phyloP scores from a whole-genome alignment of 345 rosid genomes.

The Eutrema japonicum region DNA sequence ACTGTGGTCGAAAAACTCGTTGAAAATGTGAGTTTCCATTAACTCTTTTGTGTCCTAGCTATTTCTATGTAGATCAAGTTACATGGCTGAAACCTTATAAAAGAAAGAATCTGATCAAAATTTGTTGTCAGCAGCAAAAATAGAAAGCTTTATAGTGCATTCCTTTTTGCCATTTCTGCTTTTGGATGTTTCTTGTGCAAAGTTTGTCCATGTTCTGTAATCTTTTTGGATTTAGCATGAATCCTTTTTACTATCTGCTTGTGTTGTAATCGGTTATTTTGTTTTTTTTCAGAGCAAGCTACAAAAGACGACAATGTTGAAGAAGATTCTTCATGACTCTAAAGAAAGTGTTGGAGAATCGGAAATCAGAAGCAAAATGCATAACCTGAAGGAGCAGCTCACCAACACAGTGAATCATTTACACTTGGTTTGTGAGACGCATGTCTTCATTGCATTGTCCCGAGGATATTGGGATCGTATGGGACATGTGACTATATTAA shows the following conservation, averaged over 20 bases:
- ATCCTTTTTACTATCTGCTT: neutral
- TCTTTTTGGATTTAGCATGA: constrained; percentile 8
- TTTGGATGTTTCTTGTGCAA: no score
- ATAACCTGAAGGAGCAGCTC: constrained; percentile 82
- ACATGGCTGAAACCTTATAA: no score
- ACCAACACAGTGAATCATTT: constrained; percentile 77
- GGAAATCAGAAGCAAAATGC: constrained; percentile 77
- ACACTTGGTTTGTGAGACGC: constrained; percentile 72
- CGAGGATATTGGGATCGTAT: constrained; percentile 96
- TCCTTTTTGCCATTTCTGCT: no score
- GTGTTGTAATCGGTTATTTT: neutral
- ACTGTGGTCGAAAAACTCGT: constrained; percentile 91
- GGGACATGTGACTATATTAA: constrained; percentile 68
- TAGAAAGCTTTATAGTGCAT: no score
- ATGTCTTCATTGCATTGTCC: constrained; percentile 77
- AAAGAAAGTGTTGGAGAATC: constrained; percentile 87
- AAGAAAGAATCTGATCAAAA: no score
- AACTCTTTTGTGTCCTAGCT: no score
- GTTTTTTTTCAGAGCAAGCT: constrained; percentile 64
- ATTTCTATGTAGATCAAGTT: no score
- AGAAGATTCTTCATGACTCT: constrained; percentile 91
- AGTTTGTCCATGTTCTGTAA: constrained; percentile 8
- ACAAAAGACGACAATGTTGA: constrained; percentile 78
- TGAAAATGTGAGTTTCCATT: constrained; percentile 68
- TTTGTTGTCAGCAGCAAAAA: no score